A percentile compares a stretch with the other conserved stretches of the same genome.
Conservation (phyloP, 2,329 filamentous ascomycete species). For the Cladosporium oxysporum region DNA sequence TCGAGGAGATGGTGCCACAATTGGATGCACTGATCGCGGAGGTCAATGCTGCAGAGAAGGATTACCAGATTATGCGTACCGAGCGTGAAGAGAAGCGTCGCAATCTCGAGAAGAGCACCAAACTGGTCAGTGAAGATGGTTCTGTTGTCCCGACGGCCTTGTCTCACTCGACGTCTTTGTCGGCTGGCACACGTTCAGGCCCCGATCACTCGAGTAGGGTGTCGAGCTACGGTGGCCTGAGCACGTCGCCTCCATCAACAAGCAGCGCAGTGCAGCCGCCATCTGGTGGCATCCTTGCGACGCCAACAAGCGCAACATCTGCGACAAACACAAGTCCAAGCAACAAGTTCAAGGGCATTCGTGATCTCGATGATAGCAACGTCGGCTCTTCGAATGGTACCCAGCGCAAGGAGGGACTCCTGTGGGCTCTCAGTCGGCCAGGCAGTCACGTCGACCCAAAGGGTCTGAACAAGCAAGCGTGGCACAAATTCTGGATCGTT, state of each 20-base stretch:
- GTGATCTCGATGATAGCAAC: conserved; percentile 75
- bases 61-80: conserved; percentile 92
- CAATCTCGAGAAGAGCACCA: conserved; percentile 83
- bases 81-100: conserved; percentile 94
- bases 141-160: conserved; percentile 32
- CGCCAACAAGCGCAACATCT: conserved; percentile 24
- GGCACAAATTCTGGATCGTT: conserved; percentile 99
- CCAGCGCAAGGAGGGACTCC: conserved; percentile 85
- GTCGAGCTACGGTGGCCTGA: conserved; percentile 27
- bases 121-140: conserved; percentile 41
- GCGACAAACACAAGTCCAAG: conserved; percentile 35
- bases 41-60: conserved; percentile 91
- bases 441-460: conserved; percentile 94
- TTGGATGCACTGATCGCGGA: conserved; percentile 85
- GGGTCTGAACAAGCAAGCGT: conserved; percentile 92
- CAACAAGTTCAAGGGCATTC: conserved; percentile 82
- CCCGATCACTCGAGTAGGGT: conserved; percentile 29
- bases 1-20: conserved; percentile 84
- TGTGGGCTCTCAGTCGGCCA: conserved; percentile 92
- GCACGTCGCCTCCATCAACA: conserved; percentile 31
- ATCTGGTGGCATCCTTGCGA: conserved; percentile 27
- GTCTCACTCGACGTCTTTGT: conserved; percentile 31
- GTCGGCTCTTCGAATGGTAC: conserved; percentile 60
- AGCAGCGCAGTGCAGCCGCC: conserved; percentile 29
- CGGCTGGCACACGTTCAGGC: conserved; percentile 28